Evolutionary conservation across 495 filamentous ascomycete genomes (phyloP).

Genomic region (Tuber melanosporum): DNA sequence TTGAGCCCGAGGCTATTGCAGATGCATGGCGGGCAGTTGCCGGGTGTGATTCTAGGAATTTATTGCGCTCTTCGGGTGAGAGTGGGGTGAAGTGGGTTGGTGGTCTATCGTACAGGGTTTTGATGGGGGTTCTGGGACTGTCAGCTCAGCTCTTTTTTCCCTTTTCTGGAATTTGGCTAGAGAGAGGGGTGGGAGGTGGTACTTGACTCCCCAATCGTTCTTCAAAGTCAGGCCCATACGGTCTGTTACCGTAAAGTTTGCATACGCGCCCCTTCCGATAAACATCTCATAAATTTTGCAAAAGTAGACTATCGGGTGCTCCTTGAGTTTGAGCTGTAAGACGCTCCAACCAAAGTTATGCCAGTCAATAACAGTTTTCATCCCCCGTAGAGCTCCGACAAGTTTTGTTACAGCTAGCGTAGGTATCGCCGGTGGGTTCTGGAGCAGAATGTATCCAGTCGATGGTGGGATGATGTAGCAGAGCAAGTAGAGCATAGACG

Average conservation of each 20-base stretch:
- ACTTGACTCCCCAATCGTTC: conserved; percentile 41
- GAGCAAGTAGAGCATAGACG: conserved; percentile 61
- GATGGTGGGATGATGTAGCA: conserved; percentile 64
- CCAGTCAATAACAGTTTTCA: conserved; percentile 87
- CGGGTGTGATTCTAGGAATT: conserved; percentile 57
- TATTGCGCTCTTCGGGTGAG: conserved; percentile 46
- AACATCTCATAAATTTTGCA: conserved; percentile 68
- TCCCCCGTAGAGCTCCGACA: conserved; percentile 70
- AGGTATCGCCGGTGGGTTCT: conserved; percentile 95
- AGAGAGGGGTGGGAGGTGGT: not conserved
- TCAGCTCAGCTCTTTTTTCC: conserved; percentile 41
- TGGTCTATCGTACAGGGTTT: conserved; percentile 80
- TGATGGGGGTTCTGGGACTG: conserved; percentile 49
- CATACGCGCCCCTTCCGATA: conserved; percentile 60
- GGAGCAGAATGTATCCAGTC: conserved; percentile 33
- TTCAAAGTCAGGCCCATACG: conserved; percentile 75
- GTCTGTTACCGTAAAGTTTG: conserved; percentile 78
- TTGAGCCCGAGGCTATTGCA: conserved; percentile 51
- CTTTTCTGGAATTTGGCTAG: not conserved
- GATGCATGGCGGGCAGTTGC: conserved; percentile 54
- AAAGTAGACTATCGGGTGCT: conserved; percentile 68
- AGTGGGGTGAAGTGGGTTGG: conserved; percentile 74
- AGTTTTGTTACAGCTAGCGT: conserved; percentile 69
- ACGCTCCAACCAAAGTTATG: conserved; percentile 99
- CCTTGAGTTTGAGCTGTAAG: conserved; percentile 57